Evolutionary conservation across 805 yeast genomes (phyloP).

Genomic region (Saturnispora zaruensis): DNA sequence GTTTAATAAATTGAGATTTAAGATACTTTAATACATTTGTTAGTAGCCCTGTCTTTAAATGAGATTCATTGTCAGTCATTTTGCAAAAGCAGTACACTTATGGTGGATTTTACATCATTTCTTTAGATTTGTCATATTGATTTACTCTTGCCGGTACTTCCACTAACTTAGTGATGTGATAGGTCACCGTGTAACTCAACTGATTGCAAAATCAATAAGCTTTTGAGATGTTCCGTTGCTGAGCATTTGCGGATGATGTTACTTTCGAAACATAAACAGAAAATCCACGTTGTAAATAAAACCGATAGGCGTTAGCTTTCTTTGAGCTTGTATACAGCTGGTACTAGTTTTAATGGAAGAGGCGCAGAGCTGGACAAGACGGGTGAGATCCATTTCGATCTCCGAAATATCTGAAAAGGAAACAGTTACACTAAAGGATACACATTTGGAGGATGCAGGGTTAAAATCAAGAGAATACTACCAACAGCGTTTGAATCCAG

Average conservation of each 20-base stretch:
- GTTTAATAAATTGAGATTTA: too few species aligned
- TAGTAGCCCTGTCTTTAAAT: too few species aligned
- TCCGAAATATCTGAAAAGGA: conserved; percentile 4
- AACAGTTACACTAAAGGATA: conserved; percentile 15
- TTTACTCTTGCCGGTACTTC: too few species aligned
- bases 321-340: background rate
- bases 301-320: background rate
- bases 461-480: conserved; percentile 62
- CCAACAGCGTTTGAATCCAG: conserved; percentile 43
- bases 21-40: too few species aligned
- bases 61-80: too few species aligned
- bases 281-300: background rate
- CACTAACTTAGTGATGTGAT: too few species aligned
- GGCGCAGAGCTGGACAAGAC: background rate
- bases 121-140: too few species aligned
- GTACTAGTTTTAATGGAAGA: background rate
- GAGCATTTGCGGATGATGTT: background rate
- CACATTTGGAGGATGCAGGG: conserved; percentile 55
- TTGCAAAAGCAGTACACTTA: too few species aligned
- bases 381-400: conserved; percentile 3
- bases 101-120: too few species aligned
- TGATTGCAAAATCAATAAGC: too few species aligned
- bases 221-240: background rate
- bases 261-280: background rate
- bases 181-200: too few species aligned